Evolutionary conservation across 2,329 filamentous ascomycete species (phyloP).

Genomic region (Fusarium hostae): DNA sequence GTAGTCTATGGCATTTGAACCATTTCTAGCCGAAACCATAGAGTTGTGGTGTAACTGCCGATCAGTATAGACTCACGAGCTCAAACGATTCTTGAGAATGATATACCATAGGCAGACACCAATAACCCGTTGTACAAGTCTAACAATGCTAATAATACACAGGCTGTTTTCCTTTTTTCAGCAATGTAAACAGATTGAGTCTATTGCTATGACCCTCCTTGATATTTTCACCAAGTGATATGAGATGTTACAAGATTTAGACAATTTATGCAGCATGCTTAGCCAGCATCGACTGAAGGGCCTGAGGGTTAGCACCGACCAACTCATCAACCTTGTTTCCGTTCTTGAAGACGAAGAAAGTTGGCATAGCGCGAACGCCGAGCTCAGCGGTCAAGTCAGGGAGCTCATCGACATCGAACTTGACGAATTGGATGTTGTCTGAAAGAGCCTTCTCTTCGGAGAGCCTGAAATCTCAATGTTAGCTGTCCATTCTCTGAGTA

Average conservation of each 20-base stretch:
- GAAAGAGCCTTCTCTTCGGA: constrained; percentile 57
- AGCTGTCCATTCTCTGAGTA: background rate
- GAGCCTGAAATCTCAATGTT: constrained; percentile 21
- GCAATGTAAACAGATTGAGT: background rate
- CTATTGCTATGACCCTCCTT: background rate
- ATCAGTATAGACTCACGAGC: background rate
- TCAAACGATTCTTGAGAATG: background rate
- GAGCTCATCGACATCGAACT: constrained; percentile 90
- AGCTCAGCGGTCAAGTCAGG: constrained; percentile 80
- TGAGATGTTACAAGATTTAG: background rate
- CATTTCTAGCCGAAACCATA: constrained; percentile 3
- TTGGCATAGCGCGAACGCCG: constrained; percentile 90
- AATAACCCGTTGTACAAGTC: background rate
- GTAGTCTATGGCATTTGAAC: background rate
- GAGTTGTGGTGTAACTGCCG: background rate
- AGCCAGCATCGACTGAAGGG: constrained; percentile 30
- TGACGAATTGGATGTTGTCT: constrained; percentile 78
- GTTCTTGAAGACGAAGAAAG: constrained; percentile 85
- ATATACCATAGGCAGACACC: background rate
- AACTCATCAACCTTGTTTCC: constrained; percentile 78
- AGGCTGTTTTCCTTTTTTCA: background rate
- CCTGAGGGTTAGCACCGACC: constrained; percentile 80
- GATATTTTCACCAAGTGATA: background rate
- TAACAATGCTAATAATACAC: constrained; percentile 24
- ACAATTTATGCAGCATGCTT: constrained; percentile 18